Percentiles rank a stretch among this genome's conserved stretches.
Evolutionary conservation across 805 yeast species (phyloP).

Genomic region (Jamesozyma gamospora): DNA sequence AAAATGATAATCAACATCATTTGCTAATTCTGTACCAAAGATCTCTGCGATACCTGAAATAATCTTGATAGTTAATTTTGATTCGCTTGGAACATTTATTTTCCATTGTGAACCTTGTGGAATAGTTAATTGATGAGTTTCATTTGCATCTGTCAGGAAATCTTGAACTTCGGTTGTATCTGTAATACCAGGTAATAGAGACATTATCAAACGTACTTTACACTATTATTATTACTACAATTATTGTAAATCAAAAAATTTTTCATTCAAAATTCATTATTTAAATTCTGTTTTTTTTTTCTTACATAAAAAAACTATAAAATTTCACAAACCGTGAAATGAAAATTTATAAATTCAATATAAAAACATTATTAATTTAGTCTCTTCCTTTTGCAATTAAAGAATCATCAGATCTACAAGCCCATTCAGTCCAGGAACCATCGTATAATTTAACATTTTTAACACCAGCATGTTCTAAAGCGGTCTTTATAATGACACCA

Average conservation of each 20-base stretch:
- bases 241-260: too few relatives aligned
- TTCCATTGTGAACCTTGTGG: conserved; percentile 26
- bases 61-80: conserved; percentile 29
- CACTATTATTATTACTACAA: too few relatives aligned
- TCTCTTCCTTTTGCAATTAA: conserved; percentile 18
- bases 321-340: too few relatives aligned
- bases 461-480: conserved; percentile 47
- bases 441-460: conserved; percentile 55
- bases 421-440: conserved; percentile 65
- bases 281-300: too few relatives aligned
- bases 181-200: conserved; percentile 10
- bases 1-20: conserved; percentile 52
- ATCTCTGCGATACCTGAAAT: conserved; percentile 75
- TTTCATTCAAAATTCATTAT: too few relatives aligned
- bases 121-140: conserved; percentile 13
- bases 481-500: conserved; percentile 78
- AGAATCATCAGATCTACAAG: conserved; percentile 15
- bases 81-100: conserved; percentile 33
- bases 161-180: conserved; percentile 5
- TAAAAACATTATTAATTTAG: conserved; percentile 1
- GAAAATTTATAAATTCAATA: too few relatives aligned
- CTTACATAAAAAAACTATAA: too few relatives aligned
- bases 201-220: neutral
- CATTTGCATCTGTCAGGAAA: conserved; percentile 11
- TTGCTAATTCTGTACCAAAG: conserved; percentile 86